Evolutionary conservation across 2,329 filamentous ascomycete genomes (phyloP), one percentile per base, ranked within the genome.

Genomic region (Hypoxylon sp.): DNA sequence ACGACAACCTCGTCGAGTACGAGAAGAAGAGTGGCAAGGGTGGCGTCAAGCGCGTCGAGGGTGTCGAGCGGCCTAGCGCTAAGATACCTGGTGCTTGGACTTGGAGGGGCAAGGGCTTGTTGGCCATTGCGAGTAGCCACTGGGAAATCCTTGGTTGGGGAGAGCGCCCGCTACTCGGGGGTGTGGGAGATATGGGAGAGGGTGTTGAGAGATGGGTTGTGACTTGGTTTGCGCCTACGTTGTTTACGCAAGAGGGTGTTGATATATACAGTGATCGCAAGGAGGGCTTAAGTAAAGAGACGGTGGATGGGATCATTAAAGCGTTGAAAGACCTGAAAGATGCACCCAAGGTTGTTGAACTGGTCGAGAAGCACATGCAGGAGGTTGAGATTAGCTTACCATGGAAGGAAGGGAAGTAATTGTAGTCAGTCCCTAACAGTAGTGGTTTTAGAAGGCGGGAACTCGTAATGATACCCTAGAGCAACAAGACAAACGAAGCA

Each of bases 101-200:
- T 73, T 97, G 93, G 93, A 84, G 92, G 50, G 93, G 93, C 7
- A 92, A 89, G 74, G 91, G 93, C 7, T 87, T 86, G 87, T 80
- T 97, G 67, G 86, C 85, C 77, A 89, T 95, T 71, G 91, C 92
- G 25, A 86, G 84, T 14, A 90, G 87, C 49, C 89, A 93, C 75
- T 97, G 93, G 93, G 92, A 97, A 83, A 81, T 96, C 1, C 79
- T 97, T 17, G 93, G 91, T 2, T 94, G 88, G 84, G 93, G 93
- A 4, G 86, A 90, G 75, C 76, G 78, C 21, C 73, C 76, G 34
- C 72, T 79, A 11, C 13, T 41, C 5, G 80, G 82, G 21, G 77
- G 80, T 13, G 82, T 78, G 32, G 80, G 80, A 0, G 75, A 60
- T 2, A 55, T 43, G 56, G 77, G 74, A 0, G 74, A 69, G 5